These are phyloP conservation scores for Pachyrhizus erosus DNA, from an alignment of 306 rosid species.

Conservation along the genomic window DNA sequence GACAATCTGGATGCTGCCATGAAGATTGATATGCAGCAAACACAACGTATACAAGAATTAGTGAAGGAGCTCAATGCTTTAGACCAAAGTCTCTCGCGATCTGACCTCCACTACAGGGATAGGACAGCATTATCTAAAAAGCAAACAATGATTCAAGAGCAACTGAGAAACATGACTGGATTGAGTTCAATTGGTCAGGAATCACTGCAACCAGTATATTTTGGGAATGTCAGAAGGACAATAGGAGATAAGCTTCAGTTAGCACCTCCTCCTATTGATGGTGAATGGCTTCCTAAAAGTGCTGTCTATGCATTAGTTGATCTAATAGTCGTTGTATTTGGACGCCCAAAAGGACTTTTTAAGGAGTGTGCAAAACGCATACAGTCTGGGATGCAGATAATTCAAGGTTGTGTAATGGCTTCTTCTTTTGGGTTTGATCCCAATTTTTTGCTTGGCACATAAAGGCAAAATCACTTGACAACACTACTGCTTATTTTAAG, in stretches of 20 bases:
- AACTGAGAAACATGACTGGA: slow-evolving; percentile 59
- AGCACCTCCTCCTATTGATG: slow-evolving; percentile 93
- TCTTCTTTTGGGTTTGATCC: slow-evolving; percentile 36
- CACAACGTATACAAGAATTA: slow-evolving; percentile 68
- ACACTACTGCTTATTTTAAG: slow-evolving; percentile 31
- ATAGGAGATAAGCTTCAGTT: slow-evolving; percentile 83
- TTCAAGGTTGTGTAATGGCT: slow-evolving; percentile 64
- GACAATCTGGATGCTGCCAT: slow-evolving; percentile 92
- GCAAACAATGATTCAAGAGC: slow-evolving; percentile 71
- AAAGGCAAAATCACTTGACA: slow-evolving; percentile 29
- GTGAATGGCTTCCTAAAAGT: slow-evolving; percentile 98
- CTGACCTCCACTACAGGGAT: slow-evolving; percentile 81
- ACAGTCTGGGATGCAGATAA: slow-evolving; percentile 78
- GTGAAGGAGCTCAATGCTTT: slow-evolving; percentile 72
- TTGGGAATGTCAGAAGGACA: slow-evolving; percentile 77
- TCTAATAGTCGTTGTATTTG: slow-evolving; percentile 79
- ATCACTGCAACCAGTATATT: slow-evolving; percentile 78
- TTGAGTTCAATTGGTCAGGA: slow-evolving; percentile 60
- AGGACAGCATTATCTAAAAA: slow-evolving; percentile 84
- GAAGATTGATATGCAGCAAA: slow-evolving; percentile 82
- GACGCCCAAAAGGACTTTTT: slow-evolving; percentile 96
- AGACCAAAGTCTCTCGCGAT: slow-evolving; percentile 84
- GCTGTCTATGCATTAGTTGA: slow-evolving; percentile 92
- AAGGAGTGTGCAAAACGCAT: slow-evolving; percentile 92
- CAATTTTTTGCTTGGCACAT: slow-evolving; percentile 24